A percentile compares a stretch with the other conserved stretches of the same genome.
These are phyloP conservation scores for Andrographis paniculata DNA, from an alignment of 305 asterid species.

Conservation along the genomic window DNA sequence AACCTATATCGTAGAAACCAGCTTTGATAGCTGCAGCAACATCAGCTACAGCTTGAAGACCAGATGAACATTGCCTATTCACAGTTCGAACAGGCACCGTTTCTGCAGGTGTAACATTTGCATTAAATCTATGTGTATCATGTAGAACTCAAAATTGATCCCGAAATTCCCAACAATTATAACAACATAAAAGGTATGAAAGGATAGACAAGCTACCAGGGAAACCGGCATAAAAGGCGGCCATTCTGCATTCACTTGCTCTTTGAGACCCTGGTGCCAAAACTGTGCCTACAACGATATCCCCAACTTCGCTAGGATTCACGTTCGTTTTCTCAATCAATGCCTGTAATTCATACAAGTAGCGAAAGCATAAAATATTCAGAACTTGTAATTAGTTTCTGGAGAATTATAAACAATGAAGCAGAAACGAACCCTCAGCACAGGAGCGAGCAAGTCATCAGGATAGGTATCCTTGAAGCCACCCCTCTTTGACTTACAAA, in stretches of 20 bases:
- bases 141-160: background rate
- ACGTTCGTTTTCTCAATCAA: constrained; percentile 72
- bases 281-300: constrained; percentile 91
- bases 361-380: background rate
- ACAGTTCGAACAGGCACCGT: constrained; percentile 56
- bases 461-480: constrained; percentile 96
- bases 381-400: constrained; percentile 5
- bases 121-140: constrained; percentile 1
- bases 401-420: constrained; percentile 1
- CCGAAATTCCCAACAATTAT: background rate
- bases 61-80: constrained; percentile 98
- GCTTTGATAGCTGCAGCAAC: constrained; percentile 98
- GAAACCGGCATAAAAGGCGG: constrained; percentile 99
- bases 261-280: constrained; percentile 96
- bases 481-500: constrained; percentile 93
- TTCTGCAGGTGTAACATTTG: constrained; percentile 21
- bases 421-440: constrained; percentile 51
- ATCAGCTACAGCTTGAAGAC: constrained; percentile 77
- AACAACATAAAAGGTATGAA: background rate
- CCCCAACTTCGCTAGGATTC: constrained; percentile 91
- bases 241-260: constrained; percentile 99
- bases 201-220: constrained; percentile 47
- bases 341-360: constrained; percentile 47
- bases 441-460: constrained; percentile 91
- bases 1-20: constrained; percentile 96